Percentiles rank a stretch among this genome's conserved stretches.
Evolutionary conservation across 1,284 basidiomycete species (phyloP).

Genomic region (Clitocybe nebularis): DNA sequence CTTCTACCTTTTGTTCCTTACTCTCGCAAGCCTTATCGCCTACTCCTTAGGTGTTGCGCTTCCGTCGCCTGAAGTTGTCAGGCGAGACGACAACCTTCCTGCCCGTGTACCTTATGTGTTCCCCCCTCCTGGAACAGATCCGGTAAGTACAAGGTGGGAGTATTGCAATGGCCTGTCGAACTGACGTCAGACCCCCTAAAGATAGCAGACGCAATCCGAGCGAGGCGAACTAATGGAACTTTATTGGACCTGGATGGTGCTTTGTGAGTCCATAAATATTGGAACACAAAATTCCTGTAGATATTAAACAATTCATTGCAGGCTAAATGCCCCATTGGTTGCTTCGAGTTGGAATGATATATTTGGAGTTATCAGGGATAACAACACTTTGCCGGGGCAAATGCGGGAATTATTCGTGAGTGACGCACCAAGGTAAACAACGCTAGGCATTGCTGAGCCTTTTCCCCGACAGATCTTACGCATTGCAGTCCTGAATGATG

Average conservation of each 20-base stretch:
- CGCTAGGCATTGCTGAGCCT: neutral
- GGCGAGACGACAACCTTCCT: slow-evolving; percentile 28
- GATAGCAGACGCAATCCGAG: slow-evolving; percentile 32
- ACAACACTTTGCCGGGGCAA: slow-evolving; percentile 25
- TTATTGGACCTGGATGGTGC: slow-evolving; percentile 31
- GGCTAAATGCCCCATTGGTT: slow-evolving; percentile 29
- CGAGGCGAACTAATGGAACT: slow-evolving; percentile 26
- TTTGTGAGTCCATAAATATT: slow-evolving; percentile 26
- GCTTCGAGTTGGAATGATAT: slow-evolving; percentile 29
- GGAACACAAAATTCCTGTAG: no score
- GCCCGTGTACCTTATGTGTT: slow-evolving; percentile 33
- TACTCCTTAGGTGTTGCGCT: slow-evolving; percentile 9
- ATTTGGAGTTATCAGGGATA: slow-evolving; percentile 27
- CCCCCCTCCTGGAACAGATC: slow-evolving; percentile 30
- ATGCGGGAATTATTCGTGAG: slow-evolving; percentile 30
- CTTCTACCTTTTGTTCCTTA: neutral
- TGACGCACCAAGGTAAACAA: neutral
- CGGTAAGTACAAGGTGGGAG: slow-evolving; percentile 16
- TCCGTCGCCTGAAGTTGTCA: slow-evolving; percentile 12
- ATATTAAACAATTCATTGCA: no score
- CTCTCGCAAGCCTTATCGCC: neutral
- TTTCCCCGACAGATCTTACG: slow-evolving; percentile 26
- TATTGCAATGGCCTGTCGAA: neutral
- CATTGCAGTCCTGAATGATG: slow-evolving; percentile 25
- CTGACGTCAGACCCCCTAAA: slow-evolving; percentile 7